These are phyloP conservation scores for Xanthoceras sorbifolium DNA, from an alignment of 345 rosid genomes.

Conservation along the genomic window DNA sequence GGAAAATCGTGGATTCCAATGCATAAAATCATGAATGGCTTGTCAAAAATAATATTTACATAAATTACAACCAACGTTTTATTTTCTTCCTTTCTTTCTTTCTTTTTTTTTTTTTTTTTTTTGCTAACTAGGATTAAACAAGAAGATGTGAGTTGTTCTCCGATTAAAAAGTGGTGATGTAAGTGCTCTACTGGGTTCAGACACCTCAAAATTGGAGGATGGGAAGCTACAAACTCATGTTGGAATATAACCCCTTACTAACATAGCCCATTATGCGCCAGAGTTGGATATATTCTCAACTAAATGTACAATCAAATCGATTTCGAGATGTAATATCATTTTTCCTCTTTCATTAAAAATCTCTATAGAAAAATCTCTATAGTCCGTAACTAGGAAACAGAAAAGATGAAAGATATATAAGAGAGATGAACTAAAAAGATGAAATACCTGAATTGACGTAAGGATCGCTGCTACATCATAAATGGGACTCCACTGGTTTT, in stretches of 20 bases:
- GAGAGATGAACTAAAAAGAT: not conserved
- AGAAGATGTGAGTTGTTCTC: not conserved
- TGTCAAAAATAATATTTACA: not conserved
- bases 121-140: not conserved
- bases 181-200: not conserved
- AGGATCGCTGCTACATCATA: slow-evolving; percentile 86
- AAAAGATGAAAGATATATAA: no score
- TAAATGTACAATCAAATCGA: not conserved
- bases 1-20: not conserved
- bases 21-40: not conserved
- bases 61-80: not conserved
- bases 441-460: slow-evolving; percentile 72
- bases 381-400: not conserved
- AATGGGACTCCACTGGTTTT: slow-evolving; percentile 87
- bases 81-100: no score
- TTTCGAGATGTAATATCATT: not conserved
- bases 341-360: not conserved
- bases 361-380: not conserved
- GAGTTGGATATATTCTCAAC: not conserved
- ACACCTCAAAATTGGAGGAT: not conserved
- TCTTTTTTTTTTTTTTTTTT: no score
- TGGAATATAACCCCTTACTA: not conserved
- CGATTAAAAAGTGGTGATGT: no score
- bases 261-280: not conserved
- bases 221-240: not conserved